Evolutionary conservation across 129 eudicot genomes (phyloP).

Genomic region (Deinandra increscens): DNA sequence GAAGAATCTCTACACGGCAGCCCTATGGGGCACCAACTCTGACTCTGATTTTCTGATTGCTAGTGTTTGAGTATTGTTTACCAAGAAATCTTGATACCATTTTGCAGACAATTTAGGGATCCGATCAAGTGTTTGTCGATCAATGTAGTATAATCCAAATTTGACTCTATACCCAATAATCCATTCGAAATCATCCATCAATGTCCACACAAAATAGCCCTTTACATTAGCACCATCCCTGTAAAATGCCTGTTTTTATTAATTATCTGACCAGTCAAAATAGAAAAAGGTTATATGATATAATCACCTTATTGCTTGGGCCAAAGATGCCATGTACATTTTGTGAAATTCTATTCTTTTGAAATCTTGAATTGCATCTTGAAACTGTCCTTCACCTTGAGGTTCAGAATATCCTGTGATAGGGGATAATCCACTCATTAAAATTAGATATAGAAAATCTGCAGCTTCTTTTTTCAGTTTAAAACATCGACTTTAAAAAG

Average conservation of each 20-base stretch:
- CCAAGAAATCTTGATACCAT: conserved; percentile 71
- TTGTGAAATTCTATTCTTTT: conserved; percentile 59
- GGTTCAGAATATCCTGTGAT: conserved; percentile 55
- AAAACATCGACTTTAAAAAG: conserved; percentile 15
- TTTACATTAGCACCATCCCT: conserved; percentile 86
- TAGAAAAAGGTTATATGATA: not conserved
- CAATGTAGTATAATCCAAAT: conserved; percentile 62
- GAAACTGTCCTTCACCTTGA: conserved; percentile 9
- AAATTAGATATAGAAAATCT: not conserved
- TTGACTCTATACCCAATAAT: conserved; percentile 41
- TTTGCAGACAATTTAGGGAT: conserved; percentile 65
- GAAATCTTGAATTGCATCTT: conserved; percentile 41
- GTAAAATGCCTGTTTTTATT: not conserved
- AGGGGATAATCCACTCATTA: not conserved
- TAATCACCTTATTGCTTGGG: conserved; percentile 61
- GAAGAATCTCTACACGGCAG: not conserved
- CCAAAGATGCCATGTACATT: conserved; percentile 53
- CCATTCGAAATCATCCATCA: conserved; percentile 93
- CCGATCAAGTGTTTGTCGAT: conserved; percentile 60
- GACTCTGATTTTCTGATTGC: conserved; percentile 1
- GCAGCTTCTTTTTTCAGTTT: conserved; percentile 2
- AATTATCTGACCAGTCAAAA: not conserved
- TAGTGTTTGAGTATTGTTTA: conserved; percentile 27
- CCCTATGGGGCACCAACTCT: not conserved
- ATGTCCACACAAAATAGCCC: conserved; percentile 83